A percentile compares a stretch with the other conserved stretches of the same genome.
phyloP scores from a whole-genome alignment of 768 basidiomycete species.

The Russula abietina region DNA sequence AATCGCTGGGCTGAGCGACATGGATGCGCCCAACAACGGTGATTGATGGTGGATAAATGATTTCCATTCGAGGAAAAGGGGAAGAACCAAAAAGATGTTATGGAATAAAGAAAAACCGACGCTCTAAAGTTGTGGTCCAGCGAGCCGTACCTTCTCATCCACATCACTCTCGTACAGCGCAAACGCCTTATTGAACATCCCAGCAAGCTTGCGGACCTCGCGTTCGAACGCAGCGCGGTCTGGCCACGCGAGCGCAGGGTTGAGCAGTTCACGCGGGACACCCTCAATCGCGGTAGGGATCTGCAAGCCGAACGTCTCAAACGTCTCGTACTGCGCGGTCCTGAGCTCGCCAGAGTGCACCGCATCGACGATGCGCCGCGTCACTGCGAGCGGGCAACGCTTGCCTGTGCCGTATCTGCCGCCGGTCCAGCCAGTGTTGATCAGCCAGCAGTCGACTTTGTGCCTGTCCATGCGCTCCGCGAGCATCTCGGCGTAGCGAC shows the following conservation, averaged over 20 bases:
- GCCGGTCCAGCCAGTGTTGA: slow-evolving; percentile 98
- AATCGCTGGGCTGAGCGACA: background rate
- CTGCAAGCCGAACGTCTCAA: slow-evolving; percentile 74
- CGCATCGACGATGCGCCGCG: slow-evolving; percentile 93
- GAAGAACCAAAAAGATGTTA: background rate
- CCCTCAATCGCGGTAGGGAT: slow-evolving; percentile 80
- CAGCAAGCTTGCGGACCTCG: slow-evolving; percentile 80
- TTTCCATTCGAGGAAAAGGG: background rate
- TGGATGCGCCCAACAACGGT: background rate
- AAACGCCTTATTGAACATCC: slow-evolving; percentile 95
- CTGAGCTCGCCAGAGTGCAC: slow-evolving; percentile 92
- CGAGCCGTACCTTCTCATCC: slow-evolving; percentile 67
- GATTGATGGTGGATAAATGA: background rate
- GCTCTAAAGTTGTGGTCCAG: slow-evolving; percentile 54
- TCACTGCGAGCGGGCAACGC: slow-evolving; percentile 94
- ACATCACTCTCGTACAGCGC: slow-evolving; percentile 87
- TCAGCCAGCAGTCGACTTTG: slow-evolving; percentile 92
- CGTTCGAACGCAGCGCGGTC: slow-evolving; percentile 86
- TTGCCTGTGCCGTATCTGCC: slow-evolving; percentile 91
- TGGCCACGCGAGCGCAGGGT: slow-evolving; percentile 82
- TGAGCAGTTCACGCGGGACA: slow-evolving; percentile 86
- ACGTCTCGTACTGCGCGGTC: slow-evolving; percentile 80
- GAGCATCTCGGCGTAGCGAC: slow-evolving; percentile 95
- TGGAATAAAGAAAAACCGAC: slow-evolving; percentile 1
- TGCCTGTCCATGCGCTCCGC: slow-evolving; percentile 87